Evolutionary conservation across 2,329 filamentous ascomycete genomes (phyloP), one percentile per base, ranked within the genome.

Genomic region (Penicillium psychrosexuale): DNA sequence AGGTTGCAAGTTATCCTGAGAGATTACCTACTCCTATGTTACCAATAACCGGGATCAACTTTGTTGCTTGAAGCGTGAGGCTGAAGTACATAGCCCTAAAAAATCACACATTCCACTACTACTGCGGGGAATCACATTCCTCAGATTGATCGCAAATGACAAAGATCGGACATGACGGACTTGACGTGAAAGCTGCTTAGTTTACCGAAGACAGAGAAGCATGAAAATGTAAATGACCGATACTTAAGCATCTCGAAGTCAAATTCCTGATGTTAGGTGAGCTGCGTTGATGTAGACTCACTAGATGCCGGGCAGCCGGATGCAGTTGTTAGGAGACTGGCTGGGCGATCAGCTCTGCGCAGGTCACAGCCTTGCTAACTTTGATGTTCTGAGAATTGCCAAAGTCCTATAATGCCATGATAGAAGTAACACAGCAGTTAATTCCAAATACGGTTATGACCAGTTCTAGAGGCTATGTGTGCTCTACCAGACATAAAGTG

Each of bases 271-370:
- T 15, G 12, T 0, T 27, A 24, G 19, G 12, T 31, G 27, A 50
- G 9, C 22, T 31, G 19, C 1, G 11, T 46, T n/a, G 19, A 38
- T 47, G 17, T n/a, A 47, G 12, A 15, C 36, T 37, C 13, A 38
- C 15, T 38, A 3, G 19, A 15, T 43, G 19, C 19, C 19, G 19
- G 19, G 2, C 19, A 19, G 30, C 55, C 53, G 58, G 34, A 61
- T 53, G 56, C 52, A 57, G 60, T 50, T 11, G 3, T 11, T 12
- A 38, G 24, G 12, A 11, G 19, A 50, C 38, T 8, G 33, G 22
- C 38, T 3, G 6, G 17, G 11, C 4, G 40, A 42, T 33, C 51
- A 50, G 46, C 27, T 33, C 46, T 54, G 17, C 8, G 13, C 3
- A 24, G 38, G 11, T 27, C n/a, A 13, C n/a, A 5, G 5, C 5